Conservation (phyloP, 1,284 basidiomycete species). For the Blastosporella zonata region DNA sequence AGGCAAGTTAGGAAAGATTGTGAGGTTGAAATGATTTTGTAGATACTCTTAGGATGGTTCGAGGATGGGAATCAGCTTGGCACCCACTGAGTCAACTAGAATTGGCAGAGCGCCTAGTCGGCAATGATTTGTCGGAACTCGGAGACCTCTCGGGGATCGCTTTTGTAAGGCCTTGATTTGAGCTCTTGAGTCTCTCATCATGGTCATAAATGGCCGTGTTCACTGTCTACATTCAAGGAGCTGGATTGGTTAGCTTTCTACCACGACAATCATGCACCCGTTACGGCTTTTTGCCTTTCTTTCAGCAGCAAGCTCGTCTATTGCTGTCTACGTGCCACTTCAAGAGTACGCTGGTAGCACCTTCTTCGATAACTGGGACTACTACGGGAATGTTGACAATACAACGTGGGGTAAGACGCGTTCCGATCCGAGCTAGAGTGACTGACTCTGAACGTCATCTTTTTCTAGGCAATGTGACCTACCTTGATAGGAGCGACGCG, state of each 20-base stretch:
- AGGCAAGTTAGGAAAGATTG: too few relatives aligned
- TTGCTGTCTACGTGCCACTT: background rate
- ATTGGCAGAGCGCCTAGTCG: too few relatives aligned
- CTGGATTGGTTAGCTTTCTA: background rate
- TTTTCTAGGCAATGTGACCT: conserved; percentile 47
- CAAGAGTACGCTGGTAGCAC: background rate
- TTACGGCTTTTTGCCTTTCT: background rate
- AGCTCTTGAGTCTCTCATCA: background rate
- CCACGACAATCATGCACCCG: background rate
- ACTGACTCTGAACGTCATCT: background rate
- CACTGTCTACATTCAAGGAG: too few relatives aligned
- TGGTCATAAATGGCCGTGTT: background rate
- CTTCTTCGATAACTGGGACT: background rate
- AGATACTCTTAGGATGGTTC: too few relatives aligned
- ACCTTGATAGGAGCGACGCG: conserved; percentile 43
- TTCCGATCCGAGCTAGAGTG: conserved; percentile 5
- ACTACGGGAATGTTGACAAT: conserved; percentile 42
- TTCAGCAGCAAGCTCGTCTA: background rate
- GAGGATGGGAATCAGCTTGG: too few relatives aligned
- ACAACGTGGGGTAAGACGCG: conserved; percentile 62
- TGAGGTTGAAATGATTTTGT: too few relatives aligned
- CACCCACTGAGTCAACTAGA: too few relatives aligned
- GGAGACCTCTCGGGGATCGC: too few relatives aligned
- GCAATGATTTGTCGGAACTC: too few relatives aligned
- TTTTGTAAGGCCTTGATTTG: too few relatives aligned